These are phyloP conservation scores for Metschnikowia koreensis DNA, from an alignment of 805 yeast species.

Conservation along the genomic window DNA sequence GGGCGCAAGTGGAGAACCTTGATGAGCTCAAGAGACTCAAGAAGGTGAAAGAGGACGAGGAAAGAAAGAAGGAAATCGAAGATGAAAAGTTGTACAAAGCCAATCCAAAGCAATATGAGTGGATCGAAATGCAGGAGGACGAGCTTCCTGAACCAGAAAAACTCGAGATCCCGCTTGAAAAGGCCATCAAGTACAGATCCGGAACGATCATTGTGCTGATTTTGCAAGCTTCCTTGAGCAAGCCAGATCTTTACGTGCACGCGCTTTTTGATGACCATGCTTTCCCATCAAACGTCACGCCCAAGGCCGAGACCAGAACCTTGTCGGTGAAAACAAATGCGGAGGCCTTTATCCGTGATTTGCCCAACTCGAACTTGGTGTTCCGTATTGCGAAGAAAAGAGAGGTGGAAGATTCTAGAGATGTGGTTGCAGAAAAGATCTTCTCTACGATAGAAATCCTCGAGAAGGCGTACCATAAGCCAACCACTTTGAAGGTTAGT, in stretches of 20 bases:
- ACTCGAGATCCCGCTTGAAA: conserved; percentile 48
- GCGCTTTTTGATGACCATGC: conserved; percentile 63
- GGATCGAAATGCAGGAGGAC: conserved; percentile 50
- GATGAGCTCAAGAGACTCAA: conserved; percentile 40
- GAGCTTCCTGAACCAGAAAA: conserved; percentile 35
- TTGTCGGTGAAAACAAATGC: conserved; percentile 48
- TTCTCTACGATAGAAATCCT: conserved; percentile 56
- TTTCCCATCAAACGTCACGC: conserved; percentile 55
- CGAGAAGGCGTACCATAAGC: conserved; percentile 44
- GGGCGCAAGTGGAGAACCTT: conserved; percentile 51
- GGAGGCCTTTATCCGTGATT: conserved; percentile 66
- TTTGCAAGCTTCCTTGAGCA: conserved; percentile 46
- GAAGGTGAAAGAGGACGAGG: conserved; percentile 34
- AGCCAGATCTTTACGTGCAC: conserved; percentile 52
- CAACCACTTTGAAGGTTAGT: conserved; percentile 46
- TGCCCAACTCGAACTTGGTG: conserved; percentile 55
- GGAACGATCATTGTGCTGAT: conserved; percentile 63
- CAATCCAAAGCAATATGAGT: conserved; percentile 62
- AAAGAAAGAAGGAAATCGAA: conserved; percentile 43
- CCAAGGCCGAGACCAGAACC: conserved; percentile 46
- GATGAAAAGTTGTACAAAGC: conserved; percentile 52
- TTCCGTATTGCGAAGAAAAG: conserved; percentile 57
- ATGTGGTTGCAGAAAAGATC: conserved; percentile 50
- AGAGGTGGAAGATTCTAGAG: conserved; percentile 45
- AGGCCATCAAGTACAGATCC: conserved; percentile 53